A percentile compares a stretch with the other conserved stretches of the same genome.
These are phyloP conservation scores for Sarcodon aspratus DNA, from an alignment of 768 basidiomycete genomes.

Conservation along the genomic window DNA sequence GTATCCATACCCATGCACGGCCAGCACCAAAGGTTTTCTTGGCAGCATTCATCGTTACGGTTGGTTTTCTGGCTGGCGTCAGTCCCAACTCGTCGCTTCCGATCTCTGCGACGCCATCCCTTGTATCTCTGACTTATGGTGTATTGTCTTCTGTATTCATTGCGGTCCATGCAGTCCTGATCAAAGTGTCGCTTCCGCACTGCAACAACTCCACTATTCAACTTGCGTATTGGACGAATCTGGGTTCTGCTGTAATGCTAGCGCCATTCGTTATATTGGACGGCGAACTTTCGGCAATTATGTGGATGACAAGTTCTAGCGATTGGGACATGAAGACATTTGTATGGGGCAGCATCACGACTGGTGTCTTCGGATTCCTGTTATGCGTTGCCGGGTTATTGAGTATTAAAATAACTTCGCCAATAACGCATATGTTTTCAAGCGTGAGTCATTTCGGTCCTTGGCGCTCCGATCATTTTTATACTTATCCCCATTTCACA, in stretches of 20 bases:
- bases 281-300: slow-evolving; percentile 37
- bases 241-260: slow-evolving; percentile 54
- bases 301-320: slow-evolving; percentile 23
- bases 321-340: slow-evolving; percentile 44
- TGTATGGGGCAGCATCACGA: slow-evolving; percentile 53
- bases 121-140: slow-evolving; percentile 57
- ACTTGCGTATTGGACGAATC: slow-evolving; percentile 73
- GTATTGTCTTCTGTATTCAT: slow-evolving; percentile 65
- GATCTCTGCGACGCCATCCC: slow-evolving; percentile 25
- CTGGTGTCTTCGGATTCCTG: slow-evolving; percentile 73
- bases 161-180: slow-evolving; percentile 63
- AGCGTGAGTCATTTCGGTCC: slow-evolving; percentile 35
- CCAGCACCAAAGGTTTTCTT: slow-evolving; percentile 44
- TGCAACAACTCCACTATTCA: slow-evolving; percentile 65
- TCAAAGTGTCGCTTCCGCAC: slow-evolving; percentile 57
- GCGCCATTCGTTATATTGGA: slow-evolving; percentile 48
- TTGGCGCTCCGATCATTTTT: background rate
- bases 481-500: slow-evolving; percentile 15
- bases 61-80: slow-evolving; percentile 72
- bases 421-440: slow-evolving; percentile 80
- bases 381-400: slow-evolving; percentile 71
- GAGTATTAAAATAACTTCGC: slow-evolving; percentile 75
- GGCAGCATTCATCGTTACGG: slow-evolving; percentile 53
- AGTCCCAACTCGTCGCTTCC: slow-evolving; percentile 31
- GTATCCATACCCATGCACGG: slow-evolving; percentile 37